Conservation (phyloP, 192 early-diverging fungal species). For the Phycomyces nitens region DNA sequence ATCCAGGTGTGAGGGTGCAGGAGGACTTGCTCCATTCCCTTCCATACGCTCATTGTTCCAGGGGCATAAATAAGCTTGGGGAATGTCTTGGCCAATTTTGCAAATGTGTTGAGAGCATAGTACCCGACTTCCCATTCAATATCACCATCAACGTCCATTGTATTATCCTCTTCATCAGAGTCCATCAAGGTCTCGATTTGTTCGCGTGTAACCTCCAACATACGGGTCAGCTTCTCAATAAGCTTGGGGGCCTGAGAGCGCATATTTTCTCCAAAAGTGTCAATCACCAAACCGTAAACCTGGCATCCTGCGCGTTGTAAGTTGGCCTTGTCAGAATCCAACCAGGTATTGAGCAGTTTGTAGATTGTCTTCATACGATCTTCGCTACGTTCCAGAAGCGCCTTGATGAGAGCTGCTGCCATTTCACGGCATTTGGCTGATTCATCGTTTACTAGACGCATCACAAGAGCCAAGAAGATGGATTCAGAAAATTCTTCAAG, state of each 20-base stretch:
- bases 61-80: slow-evolving; percentile 49
- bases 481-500: slow-evolving; percentile 74
- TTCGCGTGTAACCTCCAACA: slow-evolving; percentile 39
- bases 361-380: slow-evolving; percentile 60
- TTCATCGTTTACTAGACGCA: slow-evolving; percentile 88
- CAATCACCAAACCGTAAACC: slow-evolving; percentile 79
- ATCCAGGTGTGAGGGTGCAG: slow-evolving; percentile 93
- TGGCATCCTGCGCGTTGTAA: slow-evolving; percentile 81
- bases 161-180: slow-evolving; percentile 48
- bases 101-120: slow-evolving; percentile 73
- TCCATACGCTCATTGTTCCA: slow-evolving; percentile 63
- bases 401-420: slow-evolving; percentile 70
- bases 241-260: slow-evolving; percentile 48
- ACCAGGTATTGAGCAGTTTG: slow-evolving; percentile 77
- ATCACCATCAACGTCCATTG: slow-evolving; percentile 49
- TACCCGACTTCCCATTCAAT: slow-evolving; percentile 85
- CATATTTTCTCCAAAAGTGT: slow-evolving; percentile 67
- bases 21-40: slow-evolving; percentile 57
- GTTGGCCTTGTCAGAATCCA: slow-evolving; percentile 53
- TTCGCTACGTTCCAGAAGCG: slow-evolving; percentile 62
- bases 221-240: slow-evolving; percentile 46
- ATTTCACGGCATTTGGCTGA: slow-evolving; percentile 90
- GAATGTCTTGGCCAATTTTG: slow-evolving; percentile 59
- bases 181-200: slow-evolving; percentile 9
- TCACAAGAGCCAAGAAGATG: slow-evolving; percentile 82